phyloP scores from a whole-genome alignment of 345 rosid genomes.

The Brassica rapa region DNA sequence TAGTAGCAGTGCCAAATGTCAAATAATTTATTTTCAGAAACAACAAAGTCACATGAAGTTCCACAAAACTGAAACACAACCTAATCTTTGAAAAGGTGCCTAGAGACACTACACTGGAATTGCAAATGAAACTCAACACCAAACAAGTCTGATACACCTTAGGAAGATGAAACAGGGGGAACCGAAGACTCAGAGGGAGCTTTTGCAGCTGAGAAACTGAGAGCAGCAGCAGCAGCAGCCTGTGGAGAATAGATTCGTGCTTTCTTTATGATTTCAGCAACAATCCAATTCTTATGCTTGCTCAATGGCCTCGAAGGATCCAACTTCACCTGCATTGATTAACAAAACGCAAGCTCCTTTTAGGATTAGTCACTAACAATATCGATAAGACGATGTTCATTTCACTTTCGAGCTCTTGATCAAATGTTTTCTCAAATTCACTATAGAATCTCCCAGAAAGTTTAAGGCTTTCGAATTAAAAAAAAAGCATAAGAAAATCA shows the following conservation, averaged over 20 bases:
- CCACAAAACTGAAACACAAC: not conserved
- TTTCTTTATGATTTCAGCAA: constrained; percentile 86
- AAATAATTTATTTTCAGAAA: not conserved
- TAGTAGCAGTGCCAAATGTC: not conserved
- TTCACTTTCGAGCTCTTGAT: not conserved
- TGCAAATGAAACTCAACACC: not conserved
- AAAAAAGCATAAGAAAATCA: not conserved
- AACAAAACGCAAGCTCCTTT: not conserved
- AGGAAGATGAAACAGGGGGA: constrained; percentile 37
- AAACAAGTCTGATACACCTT: constrained; percentile 27
- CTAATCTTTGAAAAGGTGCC: not conserved
- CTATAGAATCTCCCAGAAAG: not conserved
- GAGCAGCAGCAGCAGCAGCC: constrained; percentile 28
- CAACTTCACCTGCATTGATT: constrained; percentile 55
- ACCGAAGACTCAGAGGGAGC: constrained; percentile 14
- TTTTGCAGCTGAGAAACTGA: constrained; percentile 7
- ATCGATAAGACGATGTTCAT: not conserved
- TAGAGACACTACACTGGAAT: not conserved
- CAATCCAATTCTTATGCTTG: constrained; percentile 86
- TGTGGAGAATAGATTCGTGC: constrained; percentile 66
- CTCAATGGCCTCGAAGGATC: constrained; percentile 97
- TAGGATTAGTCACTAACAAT: not conserved
- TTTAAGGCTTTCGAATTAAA: not conserved
- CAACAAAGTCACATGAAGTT: not conserved
- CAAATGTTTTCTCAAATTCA: constrained; percentile 2